Base-by-base conservation (phyloP, 1,139 yeast genomes). In the Hemisphaericaspora xylofermentans region DNA sequence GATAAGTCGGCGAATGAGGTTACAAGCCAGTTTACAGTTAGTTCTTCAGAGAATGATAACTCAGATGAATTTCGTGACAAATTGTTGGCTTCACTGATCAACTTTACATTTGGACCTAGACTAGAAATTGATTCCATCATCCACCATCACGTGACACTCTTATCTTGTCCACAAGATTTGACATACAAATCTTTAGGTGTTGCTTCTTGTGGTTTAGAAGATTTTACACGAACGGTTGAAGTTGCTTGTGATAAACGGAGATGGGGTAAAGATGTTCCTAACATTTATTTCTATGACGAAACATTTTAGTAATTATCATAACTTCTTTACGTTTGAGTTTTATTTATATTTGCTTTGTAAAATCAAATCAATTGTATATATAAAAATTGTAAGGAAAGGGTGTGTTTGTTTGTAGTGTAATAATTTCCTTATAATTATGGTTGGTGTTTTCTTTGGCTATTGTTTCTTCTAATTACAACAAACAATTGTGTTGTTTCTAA, bases 151-250 rank as follows among this genome's bases (percentile, higher is more conserved):
- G 25, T 31, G 6, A 31, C 25, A 8, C 7, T 18, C 4, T 19
- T 31, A 13, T 18, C 25, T 7, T 35, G 40, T 19, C 39, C 52
- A 6, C 39, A 36, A 18, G 39, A 42, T 19, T 35, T 36, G n/a
- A 27, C 38, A 12, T 66, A 37, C 28, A 56, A 48, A 41, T 56
- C 64, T 3, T 30, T 69, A 42, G 75, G 74, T 2, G 64, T 71
- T 2, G 43, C 64, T 15, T 53, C 63, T 33, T 71, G 76, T 56
- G 77, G 76, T 1, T 64, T 71, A 6, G 49, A 41, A 2, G 43
- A 41, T 1, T 60, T 71, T 40, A 57, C 64, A 1, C 51, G 58
- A 16, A 42, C 43, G 14, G 54, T 66, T 9, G 63, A 58, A 39
- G 47, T 46, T 7, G 57, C 51, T 33, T 59, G 69, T 37, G 66